Percentiles rank a stretch among this genome's conserved stretches.
Conservation (phyloP, 1,284 basidiomycete species). For the Fomes fomentarius region DNA sequence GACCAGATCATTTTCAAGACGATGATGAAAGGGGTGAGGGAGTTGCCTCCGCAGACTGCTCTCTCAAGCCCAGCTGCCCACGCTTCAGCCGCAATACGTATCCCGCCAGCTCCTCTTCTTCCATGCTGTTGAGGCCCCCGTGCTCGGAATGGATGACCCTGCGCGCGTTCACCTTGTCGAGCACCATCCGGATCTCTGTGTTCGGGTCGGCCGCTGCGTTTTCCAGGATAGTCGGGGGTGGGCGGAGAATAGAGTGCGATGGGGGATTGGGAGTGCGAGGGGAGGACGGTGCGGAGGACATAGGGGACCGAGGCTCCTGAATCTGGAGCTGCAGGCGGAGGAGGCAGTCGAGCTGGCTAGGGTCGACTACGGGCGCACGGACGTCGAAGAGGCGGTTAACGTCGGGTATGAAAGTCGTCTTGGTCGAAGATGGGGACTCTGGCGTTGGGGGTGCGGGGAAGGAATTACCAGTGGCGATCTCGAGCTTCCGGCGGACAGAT, state of each 20-base stretch:
- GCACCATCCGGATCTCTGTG: constrained; percentile 37
- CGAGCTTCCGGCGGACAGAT: constrained; percentile 33
- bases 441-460: background rate
- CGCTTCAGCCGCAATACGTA: constrained; percentile 33
- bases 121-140: constrained; percentile 39
- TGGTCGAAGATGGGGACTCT: constrained; percentile 4
- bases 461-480: constrained; percentile 8
- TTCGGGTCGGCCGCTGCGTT: constrained; percentile 7
- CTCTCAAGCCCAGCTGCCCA: constrained; percentile 36
- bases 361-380: constrained; percentile 32
- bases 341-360: constrained; percentile 18
- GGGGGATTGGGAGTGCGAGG: constrained; percentile 21
- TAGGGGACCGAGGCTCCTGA: constrained; percentile 2
- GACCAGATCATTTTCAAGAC: no score
- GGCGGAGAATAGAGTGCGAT: constrained; percentile 21
- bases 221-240: constrained; percentile 5
- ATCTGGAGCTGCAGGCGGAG: constrained; percentile 16
- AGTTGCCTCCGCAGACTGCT: background rate
- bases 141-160: constrained; percentile 43
- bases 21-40: background rate
- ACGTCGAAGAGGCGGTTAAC: constrained; percentile 32
- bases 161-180: constrained; percentile 43
- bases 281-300: background rate
- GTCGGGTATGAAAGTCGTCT: background rate
- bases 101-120: constrained; percentile 40